Evolutionary conservation across 2,329 filamentous ascomycete species (phyloP), one percentile per base, ranked within the genome.

Genomic region (Nemania sp.): DNA sequence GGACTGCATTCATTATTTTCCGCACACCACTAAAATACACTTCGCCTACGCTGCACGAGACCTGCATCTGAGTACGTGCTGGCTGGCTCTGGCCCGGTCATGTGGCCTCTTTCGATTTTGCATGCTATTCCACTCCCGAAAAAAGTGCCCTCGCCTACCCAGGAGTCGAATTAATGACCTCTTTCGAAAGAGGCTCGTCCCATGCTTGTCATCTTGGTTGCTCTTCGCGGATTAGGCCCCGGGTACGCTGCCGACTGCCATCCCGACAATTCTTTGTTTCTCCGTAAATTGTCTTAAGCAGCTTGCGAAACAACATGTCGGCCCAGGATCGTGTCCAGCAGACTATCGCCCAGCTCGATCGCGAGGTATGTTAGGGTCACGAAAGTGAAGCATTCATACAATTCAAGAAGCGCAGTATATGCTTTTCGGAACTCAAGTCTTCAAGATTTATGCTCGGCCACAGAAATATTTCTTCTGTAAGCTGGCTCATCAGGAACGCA

Each of bases 261-360:
- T 39, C 43, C 46, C 33, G 49, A 48, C 41, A 40, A 51, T 55
- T 40, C 47, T 52, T 31, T 24, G 12, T 24, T 24, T 49, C n/a
- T n/a, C 44, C 37, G 15, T 45, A 49, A 54, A 57, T 44, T 49
- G 45, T 54, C 28, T 51, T 54, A 26, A 3, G 52, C n/a, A 24
- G 49, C 50, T 50, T 49, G 60, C 62, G 66, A 73, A 82, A n/a
- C n/a, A n/a, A 68, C 66, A 91, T 91, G 87, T 86, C 86, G 73
- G 80, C 81, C 60, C 88, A 91, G 75, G 88, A 91, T 68, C 86
- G 86, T 74, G 83, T 87, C 63, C 87, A 91, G 74, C 80, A 88
- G 68, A 87, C 90, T 69, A 80, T 94, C 70, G 82, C 83, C 66
- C 82, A 87, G 77, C 86, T 95, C 76, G 90, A 95, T 77, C 87